Base-by-base conservation (phyloP, 805 yeast species). In the Metschnikowia orientalis region DNA sequence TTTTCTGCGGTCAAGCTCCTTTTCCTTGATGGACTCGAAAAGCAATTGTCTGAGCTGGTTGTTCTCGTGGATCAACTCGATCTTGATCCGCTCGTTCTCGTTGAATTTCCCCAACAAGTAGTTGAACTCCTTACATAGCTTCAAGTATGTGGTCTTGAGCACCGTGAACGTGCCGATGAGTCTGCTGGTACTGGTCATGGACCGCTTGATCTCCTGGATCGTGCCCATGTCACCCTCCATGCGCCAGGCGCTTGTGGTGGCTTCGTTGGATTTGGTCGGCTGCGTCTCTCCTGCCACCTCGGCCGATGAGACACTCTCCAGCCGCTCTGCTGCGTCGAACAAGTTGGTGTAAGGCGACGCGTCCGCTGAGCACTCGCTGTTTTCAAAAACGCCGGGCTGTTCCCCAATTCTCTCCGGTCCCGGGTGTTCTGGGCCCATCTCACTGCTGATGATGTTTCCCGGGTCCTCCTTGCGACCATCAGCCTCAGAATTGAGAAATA, bases 121-220 rank as follows among this genome's bases (percentile, higher is more conserved):
- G 36, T 61, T 61, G 51, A 60, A 61, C 35, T 61, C 67, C 34
- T 56, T 59, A 42, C 67, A 61, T 31, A 61, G 54, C 41, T 61
- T 60, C 38, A 61, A 45, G 42, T 61, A 61, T 4, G 67, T 59
- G 4, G 54, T 45, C 32, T 56, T 56, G 30, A 61, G 50, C 2
- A 60, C 50, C 3, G 66, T 56, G 46, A 54, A 60, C 2, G 61
- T 53, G 4, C 57, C 52, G 15, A 56, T 46, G 23, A 59, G 44
- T 29, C 53, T 51, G 37, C 56, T 51, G 27, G 44, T 44, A 20
- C 50, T 38, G 18, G 50, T 40, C 57, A 54, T 54, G n/a, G 51
- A 44, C 23, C 37, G 35, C 32, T 54, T 54, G 25, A 54, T 28
- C 15, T 42, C 34, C 14, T 37, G 34, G 13, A 54, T 35, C 9